Evolutionary conservation across 176 grass and related monocot species (phyloP).

Genomic region (Dendrocalamus sinicus): DNA sequence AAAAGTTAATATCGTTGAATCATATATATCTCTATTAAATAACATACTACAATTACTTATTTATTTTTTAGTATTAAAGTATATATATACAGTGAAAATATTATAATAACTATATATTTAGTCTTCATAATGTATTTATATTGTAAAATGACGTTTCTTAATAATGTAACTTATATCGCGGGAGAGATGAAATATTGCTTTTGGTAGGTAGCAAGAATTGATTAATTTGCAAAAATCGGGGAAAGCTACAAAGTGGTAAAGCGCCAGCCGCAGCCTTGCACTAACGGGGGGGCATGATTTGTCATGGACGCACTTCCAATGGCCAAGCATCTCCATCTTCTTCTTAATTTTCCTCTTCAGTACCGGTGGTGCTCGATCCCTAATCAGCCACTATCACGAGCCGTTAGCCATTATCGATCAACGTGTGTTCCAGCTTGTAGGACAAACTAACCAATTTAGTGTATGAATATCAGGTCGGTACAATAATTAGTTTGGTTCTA

Average conservation of each 20-base stretch:
- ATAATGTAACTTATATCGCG: too few relatives aligned
- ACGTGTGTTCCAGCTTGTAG: slow-evolving; percentile 3
- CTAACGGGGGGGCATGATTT: slow-evolving; percentile 12
- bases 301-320: slow-evolving; percentile 23
- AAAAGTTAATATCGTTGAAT: too few relatives aligned
- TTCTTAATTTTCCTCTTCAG: not conserved
- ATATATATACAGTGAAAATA: too few relatives aligned
- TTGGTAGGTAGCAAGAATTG: slow-evolving; percentile 12
- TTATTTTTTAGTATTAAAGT: too few relatives aligned
- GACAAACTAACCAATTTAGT: not conserved
- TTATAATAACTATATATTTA: too few relatives aligned
- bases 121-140: too few relatives aligned
- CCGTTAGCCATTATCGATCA: not conserved
- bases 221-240: not conserved
- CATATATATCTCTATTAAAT: too few relatives aligned
- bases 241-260: not conserved
- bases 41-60: too few relatives aligned
- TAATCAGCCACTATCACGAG: not conserved
- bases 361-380: not conserved
- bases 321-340: not conserved
- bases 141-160: too few relatives aligned
- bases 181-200: not conserved
- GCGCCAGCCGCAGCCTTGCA: slow-evolving; percentile 7
- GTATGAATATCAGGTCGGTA: not conserved
- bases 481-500: slow-evolving; percentile 25